These are phyloP conservation scores for Crithidia fasciculata DNA, from an alignment of 208 protist species.

Conservation along the genomic window DNA sequence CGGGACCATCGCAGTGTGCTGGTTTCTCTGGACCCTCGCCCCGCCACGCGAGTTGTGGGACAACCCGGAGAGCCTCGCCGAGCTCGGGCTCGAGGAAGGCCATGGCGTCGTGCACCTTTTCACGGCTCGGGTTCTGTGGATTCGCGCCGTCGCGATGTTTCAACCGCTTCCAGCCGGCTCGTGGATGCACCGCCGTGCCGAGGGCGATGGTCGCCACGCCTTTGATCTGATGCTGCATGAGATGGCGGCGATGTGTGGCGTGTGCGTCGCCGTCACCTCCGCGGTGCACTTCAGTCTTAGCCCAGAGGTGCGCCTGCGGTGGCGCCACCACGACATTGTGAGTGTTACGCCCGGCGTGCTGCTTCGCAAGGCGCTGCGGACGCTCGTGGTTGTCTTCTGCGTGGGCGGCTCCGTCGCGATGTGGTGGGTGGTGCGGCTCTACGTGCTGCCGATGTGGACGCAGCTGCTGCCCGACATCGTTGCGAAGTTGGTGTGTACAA, in stretches of 20 bases:
- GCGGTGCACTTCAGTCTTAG: conserved; percentile 28
- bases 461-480: conserved; percentile 52
- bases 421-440: conserved; percentile 26
- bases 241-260: conserved; percentile 3
- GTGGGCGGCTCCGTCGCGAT: conserved; percentile 35
- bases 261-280: conserved; percentile 32
- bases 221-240: conserved; percentile 30
- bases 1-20: conserved; percentile 36
- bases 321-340: conserved; percentile 54
- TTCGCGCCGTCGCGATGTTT: conserved; percentile 34
- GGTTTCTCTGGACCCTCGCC: conserved; percentile 32
- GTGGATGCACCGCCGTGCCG: conserved; percentile 25
- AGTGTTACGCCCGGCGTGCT: conserved; percentile 62
- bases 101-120: conserved; percentile 29
- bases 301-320: conserved; percentile 30
- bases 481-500: conserved; percentile 39
- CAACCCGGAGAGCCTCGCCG: conserved; percentile 10
- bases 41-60: conserved; percentile 26
- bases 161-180: conserved; percentile 10
- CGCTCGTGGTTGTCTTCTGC: conserved; percentile 63
- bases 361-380: conserved; percentile 69
- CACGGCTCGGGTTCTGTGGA: conserved; percentile 29
- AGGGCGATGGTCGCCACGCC: conserved; percentile 19
- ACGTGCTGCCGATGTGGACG: conserved; percentile 46
- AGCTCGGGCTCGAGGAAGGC: conserved; percentile 20